Percentiles rank a stretch among this genome's conserved stretches.
These are phyloP conservation scores for Trichophyton schoenleinii DNA, from an alignment of 2,329 filamentous ascomycete species.

Conservation along the genomic window DNA sequence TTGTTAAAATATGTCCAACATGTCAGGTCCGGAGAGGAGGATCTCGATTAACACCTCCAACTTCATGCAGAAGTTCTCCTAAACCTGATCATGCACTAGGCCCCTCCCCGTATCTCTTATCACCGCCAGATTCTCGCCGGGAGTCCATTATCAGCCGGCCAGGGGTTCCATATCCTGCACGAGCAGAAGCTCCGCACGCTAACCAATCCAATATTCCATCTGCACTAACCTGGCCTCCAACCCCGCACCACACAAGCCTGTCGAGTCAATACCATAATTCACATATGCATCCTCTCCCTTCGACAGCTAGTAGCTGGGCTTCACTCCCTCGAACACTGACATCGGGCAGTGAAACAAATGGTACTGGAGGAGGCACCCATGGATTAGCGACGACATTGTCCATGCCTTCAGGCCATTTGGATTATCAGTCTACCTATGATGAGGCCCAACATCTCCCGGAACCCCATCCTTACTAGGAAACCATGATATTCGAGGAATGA, in stretches of 20 bases:
- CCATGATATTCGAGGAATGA: not conserved
- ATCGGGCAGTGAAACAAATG: not conserved
- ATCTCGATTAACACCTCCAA: conserved; percentile 30
- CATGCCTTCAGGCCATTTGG: conserved; percentile 18
- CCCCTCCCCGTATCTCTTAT: conserved; percentile 26
- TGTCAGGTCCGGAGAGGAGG: conserved; percentile 37
- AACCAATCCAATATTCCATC: not conserved
- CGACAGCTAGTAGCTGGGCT: conserved; percentile 7
- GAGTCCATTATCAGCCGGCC: conserved; percentile 25
- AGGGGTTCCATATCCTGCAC: conserved; percentile 8
- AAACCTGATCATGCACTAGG: conserved; percentile 21
- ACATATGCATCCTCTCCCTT: conserved; percentile 21
- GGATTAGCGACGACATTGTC: conserved; percentile 2
- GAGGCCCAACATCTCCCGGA: conserved; percentile 10
- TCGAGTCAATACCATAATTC: conserved; percentile 16
- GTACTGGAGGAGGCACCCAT: not conserved
- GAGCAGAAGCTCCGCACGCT: conserved; percentile 9
- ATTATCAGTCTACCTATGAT: conserved; percentile 18
- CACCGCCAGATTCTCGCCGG: conserved; percentile 25
- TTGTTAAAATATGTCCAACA: conserved; percentile 40
- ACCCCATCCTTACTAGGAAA: conserved; percentile 10
- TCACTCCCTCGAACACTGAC: conserved; percentile 11
- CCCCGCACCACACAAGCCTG: conserved; percentile 12
- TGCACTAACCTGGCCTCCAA: conserved; percentile 9
- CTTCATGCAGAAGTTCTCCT: conserved; percentile 29